Evolutionary conservation across 2,329 filamentous ascomycete genomes (phyloP).

Genomic region (Plectosphaerella sp.): DNA sequence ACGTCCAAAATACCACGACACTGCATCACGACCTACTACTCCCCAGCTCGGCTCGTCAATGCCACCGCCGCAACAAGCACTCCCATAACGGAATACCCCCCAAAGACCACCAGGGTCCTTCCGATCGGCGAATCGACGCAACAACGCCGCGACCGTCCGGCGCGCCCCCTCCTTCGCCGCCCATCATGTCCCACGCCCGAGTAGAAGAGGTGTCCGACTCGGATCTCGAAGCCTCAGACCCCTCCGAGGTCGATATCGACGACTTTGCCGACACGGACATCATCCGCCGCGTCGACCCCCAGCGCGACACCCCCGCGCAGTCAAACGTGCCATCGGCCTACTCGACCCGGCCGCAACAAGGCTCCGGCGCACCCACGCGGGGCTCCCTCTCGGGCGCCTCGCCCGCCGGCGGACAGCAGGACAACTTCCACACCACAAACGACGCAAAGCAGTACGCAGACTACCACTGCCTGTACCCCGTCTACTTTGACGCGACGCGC

Average conservation of each 20-base stretch:
- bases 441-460: conserved; percentile 60
- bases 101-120: not conserved
- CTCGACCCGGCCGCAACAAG: conserved; percentile 28
- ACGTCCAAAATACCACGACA: not conserved
- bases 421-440: conserved; percentile 26
- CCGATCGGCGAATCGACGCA: no score
- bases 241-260: conserved; percentile 79
- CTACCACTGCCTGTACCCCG: conserved; percentile 87
- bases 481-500: conserved; percentile 84
- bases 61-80: conserved; percentile 3
- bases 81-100: not conserved
- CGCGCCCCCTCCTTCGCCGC: not conserved
- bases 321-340: conserved; percentile 22
- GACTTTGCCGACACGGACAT: conserved; percentile 57
- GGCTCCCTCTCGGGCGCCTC: conserved; percentile 14
- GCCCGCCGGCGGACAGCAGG: conserved; percentile 23
- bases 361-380: conserved; percentile 19
- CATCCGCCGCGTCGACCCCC: conserved; percentile 37
- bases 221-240: conserved; percentile 69
- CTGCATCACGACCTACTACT: not conserved
- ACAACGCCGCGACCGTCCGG: no score
- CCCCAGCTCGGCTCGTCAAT: not conserved
- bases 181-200: conserved; percentile 73
- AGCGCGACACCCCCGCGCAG: conserved; percentile 21
- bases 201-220: conserved; percentile 91